phyloP scores from a whole-genome alignment of 495 filamentous ascomycete species.

The Talaromyces proteolyticus region DNA sequence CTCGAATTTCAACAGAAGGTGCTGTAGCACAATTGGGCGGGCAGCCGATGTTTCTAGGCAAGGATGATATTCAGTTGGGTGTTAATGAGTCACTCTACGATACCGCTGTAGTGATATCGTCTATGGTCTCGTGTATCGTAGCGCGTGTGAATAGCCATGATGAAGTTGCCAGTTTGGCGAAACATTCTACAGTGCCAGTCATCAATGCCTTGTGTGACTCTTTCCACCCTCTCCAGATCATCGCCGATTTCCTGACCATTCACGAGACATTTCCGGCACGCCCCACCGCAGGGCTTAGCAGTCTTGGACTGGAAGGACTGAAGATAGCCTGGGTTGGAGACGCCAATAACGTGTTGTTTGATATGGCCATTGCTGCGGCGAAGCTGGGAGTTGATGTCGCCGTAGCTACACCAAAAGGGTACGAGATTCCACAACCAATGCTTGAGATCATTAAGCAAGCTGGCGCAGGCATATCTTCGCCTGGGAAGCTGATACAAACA shows the following conservation, averaged over 20 bases:
- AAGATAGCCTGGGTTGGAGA: slow-evolving; percentile 97
- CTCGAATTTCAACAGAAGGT: slow-evolving; percentile 85
- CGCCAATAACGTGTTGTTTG: slow-evolving; percentile 94
- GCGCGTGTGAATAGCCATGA: slow-evolving; percentile 81
- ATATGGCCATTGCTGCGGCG: slow-evolving; percentile 75
- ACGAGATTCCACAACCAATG: slow-evolving; percentile 71
- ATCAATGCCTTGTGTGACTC: slow-evolving; percentile 90
- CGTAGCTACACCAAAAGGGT: slow-evolving; percentile 80
- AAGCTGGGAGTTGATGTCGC: slow-evolving; percentile 83
- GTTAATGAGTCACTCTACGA: slow-evolving; percentile 93
- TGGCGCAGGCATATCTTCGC: slow-evolving; percentile 43
- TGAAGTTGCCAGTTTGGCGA: slow-evolving; percentile 73
- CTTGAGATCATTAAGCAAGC: slow-evolving; percentile 58
- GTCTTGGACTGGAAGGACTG: slow-evolving; percentile 69
- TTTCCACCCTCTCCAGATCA: slow-evolving; percentile 86
- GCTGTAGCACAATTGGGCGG: slow-evolving; percentile 80
- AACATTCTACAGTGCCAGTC: slow-evolving; percentile 78
- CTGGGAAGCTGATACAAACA: slow-evolving; percentile 69
- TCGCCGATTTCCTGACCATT: slow-evolving; percentile 90
- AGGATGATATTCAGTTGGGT: slow-evolving; percentile 91
- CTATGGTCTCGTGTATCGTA: slow-evolving; percentile 87
- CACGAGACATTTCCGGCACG: slow-evolving; percentile 62
- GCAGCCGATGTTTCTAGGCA: slow-evolving; percentile 92
- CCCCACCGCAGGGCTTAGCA: slow-evolving; percentile 26
- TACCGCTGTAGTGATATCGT: slow-evolving; percentile 81